These are phyloP conservation scores for Colletotrichum tofieldiae DNA, from an alignment of 2,329 filamentous ascomycete species.

Conservation along the genomic window DNA sequence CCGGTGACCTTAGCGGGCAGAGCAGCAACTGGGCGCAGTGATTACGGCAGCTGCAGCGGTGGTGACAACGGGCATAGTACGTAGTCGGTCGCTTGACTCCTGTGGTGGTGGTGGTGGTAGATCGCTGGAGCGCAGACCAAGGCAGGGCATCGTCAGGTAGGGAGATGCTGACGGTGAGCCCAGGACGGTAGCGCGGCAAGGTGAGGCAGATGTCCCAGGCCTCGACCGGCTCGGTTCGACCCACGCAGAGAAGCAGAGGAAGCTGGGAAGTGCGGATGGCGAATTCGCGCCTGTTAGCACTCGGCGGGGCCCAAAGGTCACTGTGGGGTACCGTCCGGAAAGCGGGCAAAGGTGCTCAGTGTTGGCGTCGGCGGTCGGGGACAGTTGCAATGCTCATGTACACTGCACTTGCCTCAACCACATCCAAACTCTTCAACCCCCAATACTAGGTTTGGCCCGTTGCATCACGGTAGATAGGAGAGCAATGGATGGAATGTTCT, in stretches of 20 bases:
- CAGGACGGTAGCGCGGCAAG: neutral
- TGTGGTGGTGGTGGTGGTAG: neutral
- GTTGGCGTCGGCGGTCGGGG: neutral
- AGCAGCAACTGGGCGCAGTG: neutral
- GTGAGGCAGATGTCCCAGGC: conserved; percentile 7
- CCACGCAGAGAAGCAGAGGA: neutral
- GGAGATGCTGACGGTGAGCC: conserved; percentile 9
- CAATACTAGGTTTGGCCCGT: neutral
- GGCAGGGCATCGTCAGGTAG: neutral
- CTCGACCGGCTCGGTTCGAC: neutral
- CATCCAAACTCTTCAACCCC: neutral
- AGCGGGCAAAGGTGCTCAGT: conserved; percentile 9
- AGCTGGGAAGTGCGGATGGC: conserved; percentile 34
- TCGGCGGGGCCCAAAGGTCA: conserved; percentile 31
- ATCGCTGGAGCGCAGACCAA: neutral
- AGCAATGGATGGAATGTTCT: neutral
- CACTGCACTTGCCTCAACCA: neutral
- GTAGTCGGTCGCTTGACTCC: neutral
- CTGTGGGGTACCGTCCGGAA: conserved; percentile 15
- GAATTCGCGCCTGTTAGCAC: conserved; percentile 32
- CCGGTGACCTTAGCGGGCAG: neutral
- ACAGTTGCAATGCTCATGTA: conserved; percentile 1
- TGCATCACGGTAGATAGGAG: neutral
- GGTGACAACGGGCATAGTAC: neutral
- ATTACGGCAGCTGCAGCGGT: neutral